Conservation (phyloP, 1,284 basidiomycete genomes). For the Rhodotorula sp. region DNA sequence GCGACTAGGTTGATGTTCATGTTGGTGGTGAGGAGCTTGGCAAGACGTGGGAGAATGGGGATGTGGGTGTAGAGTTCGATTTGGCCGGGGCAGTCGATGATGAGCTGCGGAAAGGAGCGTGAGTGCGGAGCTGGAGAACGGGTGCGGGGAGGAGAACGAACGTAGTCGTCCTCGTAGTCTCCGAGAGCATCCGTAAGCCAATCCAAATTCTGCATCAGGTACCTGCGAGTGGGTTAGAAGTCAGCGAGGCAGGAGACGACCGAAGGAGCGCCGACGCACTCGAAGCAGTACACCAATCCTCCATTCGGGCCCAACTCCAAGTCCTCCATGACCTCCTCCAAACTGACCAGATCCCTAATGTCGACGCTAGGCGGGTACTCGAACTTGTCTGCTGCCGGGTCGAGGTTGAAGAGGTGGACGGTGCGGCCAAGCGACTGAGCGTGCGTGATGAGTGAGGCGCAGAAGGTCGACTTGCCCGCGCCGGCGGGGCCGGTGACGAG, state of each 20-base stretch:
- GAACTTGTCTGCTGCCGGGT: slow-evolving; percentile 92
- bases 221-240: slow-evolving; percentile 57
- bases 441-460: slow-evolving; percentile 83
- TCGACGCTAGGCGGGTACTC: slow-evolving; percentile 90
- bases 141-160: slow-evolving; percentile 1
- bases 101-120: slow-evolving; percentile 53
- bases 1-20: slow-evolving; percentile 76
- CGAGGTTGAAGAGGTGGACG: slow-evolving; percentile 93
- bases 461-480: slow-evolving; percentile 96
- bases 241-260: too few relatives aligned
- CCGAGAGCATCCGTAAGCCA: slow-evolving; percentile 99
- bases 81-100: slow-evolving; percentile 98
- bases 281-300: slow-evolving; percentile 96
- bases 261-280: slow-evolving; percentile 65
- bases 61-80: slow-evolving; percentile 99
- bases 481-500: slow-evolving; percentile 79
- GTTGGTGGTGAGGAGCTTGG: slow-evolving; percentile 59
- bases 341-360: slow-evolving; percentile 86
- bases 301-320: slow-evolving; percentile 96
- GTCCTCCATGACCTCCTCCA: slow-evolving; percentile 96
- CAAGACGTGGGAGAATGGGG: slow-evolving; percentile 86
- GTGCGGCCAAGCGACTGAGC: slow-evolving; percentile 77
- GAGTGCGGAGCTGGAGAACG: neutral
- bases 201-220: slow-evolving; percentile 93
- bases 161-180: slow-evolving; percentile 90